Conservation (phyloP, 169 alveolate genomes). For the Eimeria falciformis region DNA sequence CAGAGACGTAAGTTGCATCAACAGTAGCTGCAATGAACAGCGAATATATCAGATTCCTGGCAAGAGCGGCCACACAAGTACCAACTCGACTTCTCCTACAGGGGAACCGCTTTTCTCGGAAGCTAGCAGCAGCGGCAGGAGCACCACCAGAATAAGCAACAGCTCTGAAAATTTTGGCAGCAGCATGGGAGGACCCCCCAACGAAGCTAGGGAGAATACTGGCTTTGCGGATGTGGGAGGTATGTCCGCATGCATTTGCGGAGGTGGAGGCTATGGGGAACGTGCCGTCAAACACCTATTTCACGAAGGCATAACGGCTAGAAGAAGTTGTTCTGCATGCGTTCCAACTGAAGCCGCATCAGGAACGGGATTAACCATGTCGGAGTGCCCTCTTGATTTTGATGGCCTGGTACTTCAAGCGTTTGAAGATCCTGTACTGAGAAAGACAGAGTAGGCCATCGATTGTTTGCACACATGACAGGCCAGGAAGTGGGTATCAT, state of each 20-base stretch:
- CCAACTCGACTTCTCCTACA: no score
- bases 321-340: neutral
- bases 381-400: neutral
- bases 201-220: no score
- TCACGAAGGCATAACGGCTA: neutral
- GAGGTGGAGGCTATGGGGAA: slow-evolving; percentile 20
- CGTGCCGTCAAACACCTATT: slow-evolving; percentile 22
- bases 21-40: neutral
- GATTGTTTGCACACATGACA: no score
- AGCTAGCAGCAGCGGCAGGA: no score
- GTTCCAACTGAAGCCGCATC: neutral
- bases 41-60: neutral
- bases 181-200: no score
- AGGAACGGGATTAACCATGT: neutral
- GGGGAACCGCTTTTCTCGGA: no score
- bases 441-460: slow-evolving; percentile 25
- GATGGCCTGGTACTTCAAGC: slow-evolving; percentile 33
- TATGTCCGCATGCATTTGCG: slow-evolving; percentile 15
- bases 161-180: no score
- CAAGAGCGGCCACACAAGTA: neutral
- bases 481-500: no score
- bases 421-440: slow-evolving; percentile 19
- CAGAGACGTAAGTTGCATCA: neutral
- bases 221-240: no score
- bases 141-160: no score